These are phyloP conservation scores for Chaetomium sp. DNA, from an alignment of 2,329 filamentous ascomycete genomes.

Conservation along the genomic window DNA sequence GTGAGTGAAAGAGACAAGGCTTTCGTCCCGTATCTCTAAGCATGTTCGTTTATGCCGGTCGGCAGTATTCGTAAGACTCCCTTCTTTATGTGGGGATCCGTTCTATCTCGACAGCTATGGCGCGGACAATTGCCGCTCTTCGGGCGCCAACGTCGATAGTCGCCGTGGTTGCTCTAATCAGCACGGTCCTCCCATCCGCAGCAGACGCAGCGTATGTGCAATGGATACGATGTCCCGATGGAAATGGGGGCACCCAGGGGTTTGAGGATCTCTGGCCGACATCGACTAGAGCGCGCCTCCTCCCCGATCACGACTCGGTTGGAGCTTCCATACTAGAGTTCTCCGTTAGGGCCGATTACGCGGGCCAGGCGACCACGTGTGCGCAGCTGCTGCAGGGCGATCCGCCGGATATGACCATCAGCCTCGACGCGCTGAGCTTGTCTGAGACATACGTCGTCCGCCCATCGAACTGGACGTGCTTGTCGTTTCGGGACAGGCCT, in stretches of 20 bases:
- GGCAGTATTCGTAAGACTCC: neutral
- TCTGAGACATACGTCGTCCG: constrained; percentile 1
- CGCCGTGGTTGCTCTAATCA: neutral
- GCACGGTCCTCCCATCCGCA: neutral
- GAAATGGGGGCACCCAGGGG: neutral
- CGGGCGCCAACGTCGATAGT: neutral
- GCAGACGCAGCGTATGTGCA: constrained; percentile 13
- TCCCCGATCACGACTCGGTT: neutral
- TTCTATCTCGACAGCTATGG: neutral
- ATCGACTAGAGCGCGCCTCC: neutral
- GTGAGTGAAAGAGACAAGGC: neutral
- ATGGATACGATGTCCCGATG: constrained; percentile 2
- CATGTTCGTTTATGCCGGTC: neutral
- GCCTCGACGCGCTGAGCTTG: neutral
- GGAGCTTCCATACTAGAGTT: neutral
- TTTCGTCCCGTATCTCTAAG: neutral
- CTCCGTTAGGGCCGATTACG: neutral
- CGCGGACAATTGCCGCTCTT: neutral
- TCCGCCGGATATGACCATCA: neutral
- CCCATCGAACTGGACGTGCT: constrained; percentile 11
- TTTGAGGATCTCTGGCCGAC: constrained; percentile 6
- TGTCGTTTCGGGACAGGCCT: constrained; percentile 1
- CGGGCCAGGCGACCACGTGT: constrained; percentile 4
- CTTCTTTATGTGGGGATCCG: neutral
- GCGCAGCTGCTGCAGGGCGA: neutral